Evolutionary conservation across 2,329 filamentous ascomycete genomes (phyloP), one percentile per base, ranked within the genome.

Genomic region (Didymella pomorum): DNA sequence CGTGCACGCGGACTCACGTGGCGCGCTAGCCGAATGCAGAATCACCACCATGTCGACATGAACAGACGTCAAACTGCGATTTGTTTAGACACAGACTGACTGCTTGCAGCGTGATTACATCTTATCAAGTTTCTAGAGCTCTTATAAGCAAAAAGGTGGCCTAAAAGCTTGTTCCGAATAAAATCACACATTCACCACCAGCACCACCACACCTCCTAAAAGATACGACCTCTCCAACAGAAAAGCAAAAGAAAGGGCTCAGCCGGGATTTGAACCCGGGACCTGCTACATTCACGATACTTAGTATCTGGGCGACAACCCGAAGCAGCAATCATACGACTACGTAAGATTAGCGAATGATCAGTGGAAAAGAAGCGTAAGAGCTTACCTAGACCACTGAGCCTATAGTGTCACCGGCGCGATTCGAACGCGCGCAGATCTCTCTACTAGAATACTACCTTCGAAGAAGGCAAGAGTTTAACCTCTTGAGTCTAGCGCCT

Each of bases 231-330:
- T 28, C 5, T 28, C 2, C 26, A 28, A 8, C 8, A 10, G 26
- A 8, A 28, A 28, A 4, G 25, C 26, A 28, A 52, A 58, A 43
- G 21, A 25, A 18, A 10, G 56, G 50, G 56, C 56, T 48, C 51
- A 53, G 51, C 56, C 56, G 56, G 50, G 56, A 58, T 46, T 58
- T 58, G 56, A 58, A 58, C 56, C 50, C 56, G 50, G 56, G 50
- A 58, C 56, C 56, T 58, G 56, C 39, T 33, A 58, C 56, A 58
- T 54, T 37, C 26, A 20, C 50, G 50, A 29, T 48, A 29, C 51
- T 54, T 2, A 9, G 51, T 29, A 54, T 8, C 31, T 35, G 31
- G 31, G 31, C 4, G 23, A 25, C 3, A 25, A 25, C 23, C 31
- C 31, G 31, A 35, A 35, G 31, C 31, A 35, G 31, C 31, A 35